phyloP scores from a whole-genome alignment of 2,329 filamentous ascomycete genomes.

The Xenoacremonium recifei region DNA sequence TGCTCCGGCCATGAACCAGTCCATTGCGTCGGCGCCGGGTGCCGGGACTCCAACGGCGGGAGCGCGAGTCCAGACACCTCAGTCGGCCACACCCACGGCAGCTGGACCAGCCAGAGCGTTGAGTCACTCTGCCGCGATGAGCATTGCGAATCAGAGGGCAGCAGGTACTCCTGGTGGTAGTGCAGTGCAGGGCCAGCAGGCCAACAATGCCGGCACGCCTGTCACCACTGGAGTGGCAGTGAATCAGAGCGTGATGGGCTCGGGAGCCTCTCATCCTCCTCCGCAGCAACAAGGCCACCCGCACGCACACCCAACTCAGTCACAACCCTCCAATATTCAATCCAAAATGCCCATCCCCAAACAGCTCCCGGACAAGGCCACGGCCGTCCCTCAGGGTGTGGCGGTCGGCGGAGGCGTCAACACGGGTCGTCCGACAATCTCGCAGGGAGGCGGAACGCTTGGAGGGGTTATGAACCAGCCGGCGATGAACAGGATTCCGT shows the following conservation, averaged over 20 bases:
- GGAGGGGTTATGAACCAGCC: constrained; percentile 87
- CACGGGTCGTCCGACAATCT: constrained; percentile 76
- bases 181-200: constrained; percentile 29
- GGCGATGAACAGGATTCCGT: constrained; percentile 75
- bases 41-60: constrained; percentile 46
- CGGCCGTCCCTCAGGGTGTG: constrained; percentile 71
- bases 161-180: constrained; percentile 33
- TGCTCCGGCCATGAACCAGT: constrained; percentile 48
- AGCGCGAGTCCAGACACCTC: constrained; percentile 49
- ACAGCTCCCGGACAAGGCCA: constrained; percentile 65
- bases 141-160: constrained; percentile 44
- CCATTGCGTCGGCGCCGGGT: constrained; percentile 37
- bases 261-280: constrained; percentile 28
- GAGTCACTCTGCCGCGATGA: constrained; percentile 50
- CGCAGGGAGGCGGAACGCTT: constrained; percentile 71
- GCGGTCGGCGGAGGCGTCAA: constrained; percentile 61
- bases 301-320: constrained; percentile 48
- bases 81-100: constrained; percentile 39
- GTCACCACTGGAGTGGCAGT: constrained; percentile 26
- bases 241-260: constrained; percentile 32
- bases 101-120: constrained; percentile 41
- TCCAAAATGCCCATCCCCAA: constrained; percentile 82
- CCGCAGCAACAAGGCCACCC: constrained; percentile 38
- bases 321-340: constrained; percentile 42
- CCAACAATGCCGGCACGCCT: constrained; percentile 28